Conservation (phyloP, 345 rosid genomes). For the Combretum micranthum region DNA sequence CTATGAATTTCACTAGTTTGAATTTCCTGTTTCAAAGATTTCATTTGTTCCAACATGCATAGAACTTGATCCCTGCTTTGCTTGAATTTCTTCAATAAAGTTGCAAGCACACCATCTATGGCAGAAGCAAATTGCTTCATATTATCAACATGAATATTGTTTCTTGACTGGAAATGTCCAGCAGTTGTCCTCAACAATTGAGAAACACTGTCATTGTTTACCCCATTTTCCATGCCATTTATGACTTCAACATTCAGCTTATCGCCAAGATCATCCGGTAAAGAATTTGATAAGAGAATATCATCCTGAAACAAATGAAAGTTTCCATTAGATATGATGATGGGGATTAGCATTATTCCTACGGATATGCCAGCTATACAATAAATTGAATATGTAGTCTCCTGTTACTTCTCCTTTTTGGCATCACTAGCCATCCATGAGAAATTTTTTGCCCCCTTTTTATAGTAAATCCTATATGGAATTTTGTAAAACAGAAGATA, state of each 20-base stretch:
- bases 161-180: conserved; percentile 45
- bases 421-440: too few species aligned
- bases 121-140: conserved; percentile 41
- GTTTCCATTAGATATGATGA: too few species aligned
- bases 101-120: conserved; percentile 40
- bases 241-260: conserved; percentile 24
- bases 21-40: conserved; percentile 44
- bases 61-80: conserved; percentile 32
- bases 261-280: conserved; percentile 30
- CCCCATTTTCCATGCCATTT: conserved; percentile 23
- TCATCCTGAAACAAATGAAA: conserved; percentile 35
- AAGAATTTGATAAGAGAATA: conserved; percentile 19
- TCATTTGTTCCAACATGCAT: conserved; percentile 27
- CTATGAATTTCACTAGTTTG: conserved; percentile 35
- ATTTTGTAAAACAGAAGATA: too few species aligned
- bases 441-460: too few species aligned
- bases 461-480: too few species aligned
- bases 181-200: conserved; percentile 38
- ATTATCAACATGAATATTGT: conserved; percentile 36
- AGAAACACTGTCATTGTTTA: conserved; percentile 34
- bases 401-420: too few species aligned
- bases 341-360: too few species aligned
- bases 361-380: too few species aligned
- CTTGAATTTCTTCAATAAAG: conserved; percentile 38
- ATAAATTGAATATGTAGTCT: too few species aligned